Percentiles rank a stretch among this genome's conserved stretches.
These are phyloP conservation scores for Kandelia obovata DNA, from an alignment of 345 rosid species.

Conservation along the genomic window DNA sequence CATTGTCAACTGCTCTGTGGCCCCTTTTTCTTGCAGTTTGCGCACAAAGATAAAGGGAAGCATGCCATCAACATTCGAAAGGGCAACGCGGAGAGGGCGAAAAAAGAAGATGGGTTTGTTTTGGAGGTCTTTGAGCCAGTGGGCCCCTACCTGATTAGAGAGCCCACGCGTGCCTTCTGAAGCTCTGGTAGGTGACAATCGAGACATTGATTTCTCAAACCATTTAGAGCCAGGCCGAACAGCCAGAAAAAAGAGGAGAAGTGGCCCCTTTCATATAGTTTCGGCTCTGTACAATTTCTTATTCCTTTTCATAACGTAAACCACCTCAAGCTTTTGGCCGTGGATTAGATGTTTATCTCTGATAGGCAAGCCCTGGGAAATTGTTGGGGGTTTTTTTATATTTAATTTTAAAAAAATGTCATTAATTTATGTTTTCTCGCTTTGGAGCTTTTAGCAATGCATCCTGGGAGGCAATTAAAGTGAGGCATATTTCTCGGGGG, in stretches of 20 bases:
- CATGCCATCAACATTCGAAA: constrained; percentile 1
- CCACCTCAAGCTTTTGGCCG: constrained; percentile 4
- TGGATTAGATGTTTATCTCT: constrained; percentile 6
- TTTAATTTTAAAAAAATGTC: too few species aligned
- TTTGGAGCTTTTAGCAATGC: not conserved
- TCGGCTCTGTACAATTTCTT: not conserved
- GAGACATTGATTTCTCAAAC: constrained; percentile 17
- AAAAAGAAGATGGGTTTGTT: too few species aligned
- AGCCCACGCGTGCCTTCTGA: constrained; percentile 19
- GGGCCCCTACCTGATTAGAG: constrained; percentile 15
- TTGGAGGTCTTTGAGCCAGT: constrained; percentile 4
- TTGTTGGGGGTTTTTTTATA: not conserved
- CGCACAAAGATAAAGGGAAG: constrained; percentile 5
- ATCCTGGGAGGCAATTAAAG: not conserved
- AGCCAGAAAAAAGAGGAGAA: constrained; percentile 14
- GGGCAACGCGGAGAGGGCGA: not conserved
- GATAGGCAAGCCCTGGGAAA: constrained; percentile 1
- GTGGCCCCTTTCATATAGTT: constrained; percentile 24
- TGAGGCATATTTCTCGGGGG: too few species aligned
- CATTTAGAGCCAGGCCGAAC: constrained; percentile 17
- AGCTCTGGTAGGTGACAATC: constrained; percentile 8
- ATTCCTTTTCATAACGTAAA: not conserved
- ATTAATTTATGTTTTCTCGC: not conserved
- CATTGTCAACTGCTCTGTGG: constrained; percentile 2
- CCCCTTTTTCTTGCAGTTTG: not conserved